These are phyloP conservation scores for Apophysomyces sp. DNA, from an alignment of 371 early-diverging fungal genomes.

Conservation along the genomic window DNA sequence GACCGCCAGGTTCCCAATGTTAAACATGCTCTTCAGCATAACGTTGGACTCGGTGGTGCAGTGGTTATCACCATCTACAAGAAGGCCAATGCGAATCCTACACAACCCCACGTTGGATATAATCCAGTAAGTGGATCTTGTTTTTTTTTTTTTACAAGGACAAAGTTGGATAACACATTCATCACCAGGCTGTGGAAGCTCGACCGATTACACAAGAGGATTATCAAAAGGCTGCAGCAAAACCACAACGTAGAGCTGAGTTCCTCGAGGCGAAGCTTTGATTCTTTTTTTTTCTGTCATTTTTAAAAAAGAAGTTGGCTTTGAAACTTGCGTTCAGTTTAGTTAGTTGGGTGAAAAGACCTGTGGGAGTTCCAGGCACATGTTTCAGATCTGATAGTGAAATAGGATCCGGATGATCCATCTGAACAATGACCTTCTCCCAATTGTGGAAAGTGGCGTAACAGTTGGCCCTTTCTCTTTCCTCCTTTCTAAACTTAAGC, in stretches of 20 bases:
- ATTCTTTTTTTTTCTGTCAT: neutral
- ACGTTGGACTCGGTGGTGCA: slow-evolving; percentile 80
- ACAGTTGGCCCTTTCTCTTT: neutral
- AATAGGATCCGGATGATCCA: neutral
- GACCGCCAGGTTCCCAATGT: slow-evolving; percentile 72
- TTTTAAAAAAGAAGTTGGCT: neutral
- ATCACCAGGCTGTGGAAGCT: slow-evolving; percentile 54
- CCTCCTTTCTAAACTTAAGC: neutral
- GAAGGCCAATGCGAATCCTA: slow-evolving; percentile 43
- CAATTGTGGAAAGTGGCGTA: slow-evolving; percentile 3
- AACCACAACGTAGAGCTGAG: slow-evolving; percentile 42
- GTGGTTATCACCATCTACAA: slow-evolving; percentile 72
- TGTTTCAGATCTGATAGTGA: neutral
- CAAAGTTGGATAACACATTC: neutral
- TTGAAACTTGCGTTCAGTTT: too few relatives aligned
- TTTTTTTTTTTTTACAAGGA: neutral
- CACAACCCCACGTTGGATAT: slow-evolving; percentile 63
- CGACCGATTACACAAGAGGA: slow-evolving; percentile 59
- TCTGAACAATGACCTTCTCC: neutral
- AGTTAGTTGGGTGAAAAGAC: too few relatives aligned
- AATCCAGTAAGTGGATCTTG: slow-evolving; percentile 53
- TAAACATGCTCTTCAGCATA: slow-evolving; percentile 75
- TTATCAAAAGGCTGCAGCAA: slow-evolving; percentile 57
- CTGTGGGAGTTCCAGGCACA: neutral
- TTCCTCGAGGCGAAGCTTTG: slow-evolving; percentile 43